Conservation (phyloP, 768 basidiomycete species). For the Amanita fuliginea region DNA sequence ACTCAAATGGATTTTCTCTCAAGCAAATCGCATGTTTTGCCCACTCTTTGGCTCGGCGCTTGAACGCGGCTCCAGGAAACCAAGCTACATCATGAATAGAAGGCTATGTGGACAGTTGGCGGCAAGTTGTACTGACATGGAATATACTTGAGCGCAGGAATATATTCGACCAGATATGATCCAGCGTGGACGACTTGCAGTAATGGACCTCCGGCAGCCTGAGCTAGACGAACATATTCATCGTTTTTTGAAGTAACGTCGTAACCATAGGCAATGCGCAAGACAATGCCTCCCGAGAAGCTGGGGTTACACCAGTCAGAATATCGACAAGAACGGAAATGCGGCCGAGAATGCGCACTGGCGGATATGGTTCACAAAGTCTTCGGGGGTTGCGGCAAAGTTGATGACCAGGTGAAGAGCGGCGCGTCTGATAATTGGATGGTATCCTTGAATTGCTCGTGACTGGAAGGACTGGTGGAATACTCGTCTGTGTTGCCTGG, state of each 20-base stretch:
- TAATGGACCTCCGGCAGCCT: conserved; percentile 13
- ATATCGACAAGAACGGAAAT: no score
- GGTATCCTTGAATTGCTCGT: conserved; percentile 16
- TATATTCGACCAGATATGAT: conserved; percentile 26
- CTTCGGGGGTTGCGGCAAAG: conserved; percentile 14
- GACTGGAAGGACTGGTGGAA: conserved; percentile 28
- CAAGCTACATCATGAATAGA: conserved; percentile 15
- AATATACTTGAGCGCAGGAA: conserved; percentile 20
- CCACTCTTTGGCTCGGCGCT: conserved; percentile 17
- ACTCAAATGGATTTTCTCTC: conserved; percentile 18
- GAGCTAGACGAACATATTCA: conserved; percentile 20
- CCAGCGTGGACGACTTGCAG: conserved; percentile 23
- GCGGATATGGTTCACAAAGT: conserved; percentile 18
- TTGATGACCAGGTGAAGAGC: conserved; percentile 15
- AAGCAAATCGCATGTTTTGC: conserved; percentile 11
- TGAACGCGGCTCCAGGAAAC: conserved; percentile 27
- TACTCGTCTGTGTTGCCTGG: conserved; percentile 19
- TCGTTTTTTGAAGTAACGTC: conserved; percentile 22
- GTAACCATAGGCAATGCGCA: conserved; percentile 31
- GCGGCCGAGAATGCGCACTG: conserved; percentile 13
- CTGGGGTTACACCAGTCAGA: conserved; percentile 10
- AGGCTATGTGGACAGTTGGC: not conserved
- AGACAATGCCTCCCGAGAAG: conserved; percentile 21
- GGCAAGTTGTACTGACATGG: conserved; percentile 13
- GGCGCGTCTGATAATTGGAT: conserved; percentile 15